Conservation (phyloP, 1,284 basidiomycete genomes). For the Serendipita sp. region DNA sequence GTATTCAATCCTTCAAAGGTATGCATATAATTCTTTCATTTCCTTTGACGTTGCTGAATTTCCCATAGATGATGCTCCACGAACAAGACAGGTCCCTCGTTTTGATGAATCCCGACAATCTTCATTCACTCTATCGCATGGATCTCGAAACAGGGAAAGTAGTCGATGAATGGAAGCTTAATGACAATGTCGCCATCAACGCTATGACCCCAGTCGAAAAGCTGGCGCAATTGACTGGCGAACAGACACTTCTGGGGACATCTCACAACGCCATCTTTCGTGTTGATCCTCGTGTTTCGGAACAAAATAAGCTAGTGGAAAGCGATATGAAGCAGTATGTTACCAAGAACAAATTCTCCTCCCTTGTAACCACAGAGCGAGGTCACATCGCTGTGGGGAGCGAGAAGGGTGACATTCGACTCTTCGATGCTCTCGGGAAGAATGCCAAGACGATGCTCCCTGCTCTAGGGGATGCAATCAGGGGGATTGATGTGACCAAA, state of each 20-base stretch:
- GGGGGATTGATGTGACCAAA: slow-evolving; percentile 88
- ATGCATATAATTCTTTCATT: slow-evolving; percentile 14
- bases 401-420: slow-evolving; percentile 90
- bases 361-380: slow-evolving; percentile 73
- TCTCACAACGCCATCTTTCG: slow-evolving; percentile 94
- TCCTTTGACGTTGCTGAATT: background rate
- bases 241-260: slow-evolving; percentile 86
- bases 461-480: slow-evolving; percentile 87
- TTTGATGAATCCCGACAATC: slow-evolving; percentile 72
- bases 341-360: slow-evolving; percentile 90
- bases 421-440: slow-evolving; percentile 95
- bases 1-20: slow-evolving; percentile 80
- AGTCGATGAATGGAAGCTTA: slow-evolving; percentile 97
- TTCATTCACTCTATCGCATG: slow-evolving; percentile 81
- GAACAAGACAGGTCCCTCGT: slow-evolving; percentile 96
- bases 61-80: slow-evolving; percentile 86
- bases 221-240: slow-evolving; percentile 84
- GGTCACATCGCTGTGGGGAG: slow-evolving; percentile 89
- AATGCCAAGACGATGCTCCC: slow-evolving; percentile 98
- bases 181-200: slow-evolving; percentile 73
- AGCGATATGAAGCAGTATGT: slow-evolving; percentile 94
- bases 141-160: slow-evolving; percentile 94
- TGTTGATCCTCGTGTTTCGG: slow-evolving; percentile 78
- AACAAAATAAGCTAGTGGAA: slow-evolving; percentile 84
- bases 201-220: slow-evolving; percentile 90